Evolutionary conservation across 129 eudicot genomes (phyloP).

Genomic region (Tagetes erecta): DNA sequence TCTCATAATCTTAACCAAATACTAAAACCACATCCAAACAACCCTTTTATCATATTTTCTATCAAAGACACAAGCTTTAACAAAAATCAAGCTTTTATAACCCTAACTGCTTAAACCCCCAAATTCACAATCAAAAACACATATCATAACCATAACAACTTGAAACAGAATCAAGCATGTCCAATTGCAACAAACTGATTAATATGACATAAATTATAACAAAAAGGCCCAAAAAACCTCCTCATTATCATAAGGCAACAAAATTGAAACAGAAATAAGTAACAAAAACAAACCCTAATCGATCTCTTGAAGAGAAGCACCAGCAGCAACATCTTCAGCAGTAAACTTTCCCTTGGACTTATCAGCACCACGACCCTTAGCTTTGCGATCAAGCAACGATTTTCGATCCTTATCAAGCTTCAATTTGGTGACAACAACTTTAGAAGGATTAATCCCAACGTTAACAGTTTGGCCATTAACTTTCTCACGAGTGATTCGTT

Average conservation of each 20-base stretch:
- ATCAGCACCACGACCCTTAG: conserved; percentile 62
- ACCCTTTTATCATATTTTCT: neutral
- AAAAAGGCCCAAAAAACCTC: conserved; percentile 8
- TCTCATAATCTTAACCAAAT: neutral
- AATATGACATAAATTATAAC: conserved; percentile 12
- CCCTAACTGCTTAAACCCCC: neutral
- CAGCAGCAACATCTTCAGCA: conserved; percentile 47
- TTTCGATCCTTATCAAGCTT: conserved; percentile 68
- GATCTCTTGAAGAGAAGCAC: conserved; percentile 40
- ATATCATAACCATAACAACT: neutral
- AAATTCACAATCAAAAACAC: neutral
- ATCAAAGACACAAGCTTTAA: neutral
- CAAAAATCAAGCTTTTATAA: neutral
- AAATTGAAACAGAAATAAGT: conserved; percentile 8
- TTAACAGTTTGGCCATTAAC: conserved; percentile 75
- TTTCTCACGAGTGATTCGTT: conserved; percentile 72
- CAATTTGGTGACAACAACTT: conserved; percentile 61
- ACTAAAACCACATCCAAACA: neutral
- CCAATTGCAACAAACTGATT: neutral
- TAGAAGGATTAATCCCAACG: conserved; percentile 61
- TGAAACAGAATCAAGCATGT: neutral
- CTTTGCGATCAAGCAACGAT: conserved; percentile 59
- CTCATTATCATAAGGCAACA: conserved; percentile 11
- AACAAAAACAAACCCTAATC: conserved; percentile 28
- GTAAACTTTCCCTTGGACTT: conserved; percentile 70